phyloP scores from a whole-genome alignment of 164 flowering plant species.

The Magnolia changhungtana region DNA sequence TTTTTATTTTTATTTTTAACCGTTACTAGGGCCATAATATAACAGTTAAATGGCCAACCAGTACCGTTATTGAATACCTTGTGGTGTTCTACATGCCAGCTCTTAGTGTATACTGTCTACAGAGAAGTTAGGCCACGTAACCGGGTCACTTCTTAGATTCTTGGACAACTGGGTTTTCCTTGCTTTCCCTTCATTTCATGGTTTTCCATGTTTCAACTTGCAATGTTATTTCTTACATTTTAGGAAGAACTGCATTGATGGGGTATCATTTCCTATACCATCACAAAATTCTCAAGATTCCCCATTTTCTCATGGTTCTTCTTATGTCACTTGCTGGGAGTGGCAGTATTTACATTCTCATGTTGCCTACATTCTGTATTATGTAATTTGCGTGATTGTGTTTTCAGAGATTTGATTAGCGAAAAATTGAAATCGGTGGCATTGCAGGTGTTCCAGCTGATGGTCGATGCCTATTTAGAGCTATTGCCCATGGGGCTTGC shows the following conservation, averaged over 20 bases:
- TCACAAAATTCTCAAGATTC: not conserved
- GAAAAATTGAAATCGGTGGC: not conserved
- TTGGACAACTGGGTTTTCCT: not conserved
- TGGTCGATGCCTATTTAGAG: constrained; percentile 89
- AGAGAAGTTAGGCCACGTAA: too few species aligned
- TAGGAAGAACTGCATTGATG: too few species aligned
- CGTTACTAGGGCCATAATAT: too few species aligned
- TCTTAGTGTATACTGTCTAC: too few species aligned
- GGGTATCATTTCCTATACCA: too few species aligned
- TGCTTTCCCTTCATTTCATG: constrained; percentile 1
- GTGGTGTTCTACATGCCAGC: too few species aligned
- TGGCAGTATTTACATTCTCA: not conserved
- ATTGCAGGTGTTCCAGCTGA: constrained; percentile 64
- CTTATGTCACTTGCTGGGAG: not conserved
- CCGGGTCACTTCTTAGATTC: too few species aligned
- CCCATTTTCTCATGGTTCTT: not conserved
- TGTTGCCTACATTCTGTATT: not conserved
- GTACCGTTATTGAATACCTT: too few species aligned
- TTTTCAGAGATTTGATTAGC: not conserved
- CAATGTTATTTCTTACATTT: too few species aligned
- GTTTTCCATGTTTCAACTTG: not conserved
- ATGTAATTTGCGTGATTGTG: not conserved
- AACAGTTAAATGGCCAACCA: too few species aligned
- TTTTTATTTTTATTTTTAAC: too few species aligned
- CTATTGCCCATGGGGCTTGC: constrained; percentile 70